Percentiles rank a stretch among this genome's conserved stretches.
phyloP scores from a whole-genome alignment of 225 moss, liverwort and hornwort genomes.

The Bryoerythrophyllum caledonicum region DNA sequence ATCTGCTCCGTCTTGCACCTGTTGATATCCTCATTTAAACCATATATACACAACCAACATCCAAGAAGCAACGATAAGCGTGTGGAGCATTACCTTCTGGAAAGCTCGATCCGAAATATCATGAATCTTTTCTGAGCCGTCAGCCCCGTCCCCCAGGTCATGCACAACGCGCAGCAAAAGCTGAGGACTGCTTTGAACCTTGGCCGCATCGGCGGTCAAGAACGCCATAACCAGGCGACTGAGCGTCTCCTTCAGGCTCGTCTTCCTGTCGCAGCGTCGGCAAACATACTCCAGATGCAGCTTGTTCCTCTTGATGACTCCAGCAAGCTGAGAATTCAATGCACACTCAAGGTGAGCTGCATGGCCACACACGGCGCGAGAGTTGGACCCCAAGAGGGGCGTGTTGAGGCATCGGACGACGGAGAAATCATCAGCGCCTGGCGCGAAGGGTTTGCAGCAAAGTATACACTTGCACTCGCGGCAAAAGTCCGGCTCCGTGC shows the following conservation, averaged over 20 bases:
- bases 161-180: conserved; percentile 59
- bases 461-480: conserved; percentile 78
- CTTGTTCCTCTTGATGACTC: conserved; percentile 58
- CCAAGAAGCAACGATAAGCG: background rate
- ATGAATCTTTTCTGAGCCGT: conserved; percentile 40
- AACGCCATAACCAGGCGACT: conserved; percentile 50
- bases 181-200: conserved; percentile 55
- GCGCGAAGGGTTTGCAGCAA: conserved; percentile 58
- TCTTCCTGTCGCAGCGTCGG: conserved; percentile 79
- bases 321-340: conserved; percentile 60
- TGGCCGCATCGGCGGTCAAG: conserved; percentile 31
- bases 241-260: conserved; percentile 61
- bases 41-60: background rate
- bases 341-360: conserved; percentile 90
- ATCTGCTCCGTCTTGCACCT: conserved; percentile 60
- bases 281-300: conserved; percentile 82
- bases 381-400: conserved; percentile 16
- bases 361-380: conserved; percentile 55
- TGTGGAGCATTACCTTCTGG: conserved; percentile 44
- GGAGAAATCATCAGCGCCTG: conserved; percentile 47
- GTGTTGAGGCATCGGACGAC: conserved; percentile 60
- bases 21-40: conserved; percentile 13
- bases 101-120: conserved; percentile 51
- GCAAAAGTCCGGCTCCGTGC: conserved; percentile 75
- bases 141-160: conserved; percentile 54